Evolutionary conservation across 768 basidiomycete genomes (phyloP).

Genomic region (Serendipita indica): DNA sequence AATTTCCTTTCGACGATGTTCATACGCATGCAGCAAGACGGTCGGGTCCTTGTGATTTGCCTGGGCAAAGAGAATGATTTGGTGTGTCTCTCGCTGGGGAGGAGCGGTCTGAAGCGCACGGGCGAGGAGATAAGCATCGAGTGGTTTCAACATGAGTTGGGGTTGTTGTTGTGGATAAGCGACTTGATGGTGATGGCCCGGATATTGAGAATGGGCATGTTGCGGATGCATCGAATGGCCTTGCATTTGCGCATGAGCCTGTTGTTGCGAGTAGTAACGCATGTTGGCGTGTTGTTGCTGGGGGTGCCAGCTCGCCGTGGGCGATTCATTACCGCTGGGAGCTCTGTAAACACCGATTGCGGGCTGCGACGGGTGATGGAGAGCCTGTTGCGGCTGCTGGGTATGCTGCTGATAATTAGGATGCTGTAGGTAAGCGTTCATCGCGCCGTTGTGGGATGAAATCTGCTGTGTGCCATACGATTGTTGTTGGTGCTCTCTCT

Average conservation of each 20-base stretch:
- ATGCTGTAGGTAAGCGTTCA: background rate
- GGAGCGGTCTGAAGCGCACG: slow-evolving; percentile 2
- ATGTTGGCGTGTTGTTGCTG: background rate
- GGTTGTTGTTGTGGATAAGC: too few species aligned
- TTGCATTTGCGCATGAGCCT: background rate
- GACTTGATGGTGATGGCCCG: too few species aligned
- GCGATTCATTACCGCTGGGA: background rate
- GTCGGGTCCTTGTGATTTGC: background rate
- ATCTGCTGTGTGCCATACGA: too few species aligned
- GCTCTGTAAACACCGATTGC: background rate
- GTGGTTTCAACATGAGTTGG: background rate
- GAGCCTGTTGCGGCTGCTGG: background rate
- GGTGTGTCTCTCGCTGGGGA: background rate
- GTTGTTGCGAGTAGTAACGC: background rate
- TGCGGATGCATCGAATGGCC: background rate
- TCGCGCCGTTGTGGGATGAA: background rate
- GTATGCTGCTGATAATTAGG: background rate
- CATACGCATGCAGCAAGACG: background rate
- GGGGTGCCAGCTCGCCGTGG: background rate
- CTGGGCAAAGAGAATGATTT: slow-evolving; percentile 6
- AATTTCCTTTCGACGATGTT: background rate
- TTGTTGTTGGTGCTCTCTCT: background rate
- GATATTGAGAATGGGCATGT: background rate
- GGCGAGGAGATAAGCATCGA: slow-evolving; percentile 1
- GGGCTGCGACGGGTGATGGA: background rate